Evolutionary conservation across 1,284 basidiomycete species (phyloP).

Genomic region (Macrocystidia cucumis): DNA sequence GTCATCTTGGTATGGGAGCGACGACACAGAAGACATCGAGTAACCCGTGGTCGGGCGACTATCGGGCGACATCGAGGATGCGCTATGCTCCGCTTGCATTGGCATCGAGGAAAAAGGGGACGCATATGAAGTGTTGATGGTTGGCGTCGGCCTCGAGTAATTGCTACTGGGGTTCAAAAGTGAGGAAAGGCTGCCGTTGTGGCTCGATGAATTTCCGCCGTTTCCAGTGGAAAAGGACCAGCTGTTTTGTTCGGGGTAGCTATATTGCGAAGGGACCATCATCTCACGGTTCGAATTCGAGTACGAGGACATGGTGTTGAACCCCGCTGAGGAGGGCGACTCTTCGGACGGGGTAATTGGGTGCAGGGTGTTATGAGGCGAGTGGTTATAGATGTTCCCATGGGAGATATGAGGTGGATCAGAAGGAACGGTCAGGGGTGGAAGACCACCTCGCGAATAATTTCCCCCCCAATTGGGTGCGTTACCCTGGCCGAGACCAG

Average conservation of each 20-base stretch:
- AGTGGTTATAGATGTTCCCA: constrained; percentile 49
- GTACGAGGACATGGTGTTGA: constrained; percentile 46
- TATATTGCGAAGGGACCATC: constrained; percentile 49
- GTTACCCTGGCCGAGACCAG: constrained; percentile 51
- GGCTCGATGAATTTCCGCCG: constrained; percentile 45
- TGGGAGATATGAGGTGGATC: constrained; percentile 54
- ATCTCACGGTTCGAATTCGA: constrained; percentile 33
- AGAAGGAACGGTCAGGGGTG: constrained; percentile 75
- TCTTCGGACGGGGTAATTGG: constrained; percentile 62
- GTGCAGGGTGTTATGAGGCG: constrained; percentile 53
- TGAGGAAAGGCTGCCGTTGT: constrained; percentile 69
- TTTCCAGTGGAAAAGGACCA: constrained; percentile 53
- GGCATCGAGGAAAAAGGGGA: constrained; percentile 62
- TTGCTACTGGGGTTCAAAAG: constrained; percentile 67
- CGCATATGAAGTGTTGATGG: constrained; percentile 63
- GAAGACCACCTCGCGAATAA: constrained; percentile 62
- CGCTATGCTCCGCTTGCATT: constrained; percentile 56
- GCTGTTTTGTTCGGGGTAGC: constrained; percentile 43
- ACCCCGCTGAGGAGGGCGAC: constrained; percentile 47
- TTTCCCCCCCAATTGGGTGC: constrained; percentile 47
- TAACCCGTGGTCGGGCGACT: constrained; percentile 78
- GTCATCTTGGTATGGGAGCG: constrained; percentile 62
- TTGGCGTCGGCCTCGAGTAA: constrained; percentile 52
- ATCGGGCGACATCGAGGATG: constrained; percentile 71
- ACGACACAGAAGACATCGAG: constrained; percentile 71